Percentiles rank a stretch among this genome's conserved stretches.
phyloP scores from a whole-genome alignment of 257 asterid species.

The Plantago elongata region DNA sequence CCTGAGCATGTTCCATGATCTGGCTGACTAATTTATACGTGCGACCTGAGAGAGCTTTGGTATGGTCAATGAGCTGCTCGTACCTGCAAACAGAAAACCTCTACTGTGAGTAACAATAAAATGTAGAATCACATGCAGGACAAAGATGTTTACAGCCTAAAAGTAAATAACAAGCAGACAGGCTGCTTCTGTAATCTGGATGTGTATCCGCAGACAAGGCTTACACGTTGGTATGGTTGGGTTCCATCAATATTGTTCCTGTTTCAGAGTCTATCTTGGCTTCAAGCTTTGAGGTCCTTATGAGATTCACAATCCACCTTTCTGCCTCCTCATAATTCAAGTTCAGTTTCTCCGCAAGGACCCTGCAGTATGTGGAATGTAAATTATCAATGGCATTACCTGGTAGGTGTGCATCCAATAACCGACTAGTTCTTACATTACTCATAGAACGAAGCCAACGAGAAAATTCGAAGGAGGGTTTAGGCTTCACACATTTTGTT shows the following conservation, averaged over 20 bases:
- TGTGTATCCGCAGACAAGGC: conserved; percentile 14
- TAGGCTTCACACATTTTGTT: neutral
- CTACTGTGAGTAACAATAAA: neutral
- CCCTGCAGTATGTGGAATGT: conserved; percentile 35
- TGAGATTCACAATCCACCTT: conserved; percentile 89
- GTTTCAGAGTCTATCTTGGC: conserved; percentile 75
- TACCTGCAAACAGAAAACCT: conserved; percentile 42
- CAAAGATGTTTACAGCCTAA: neutral
- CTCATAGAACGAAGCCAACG: neutral
- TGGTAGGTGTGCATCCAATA: too few relatives aligned
- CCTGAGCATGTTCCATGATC: conserved; percentile 73
- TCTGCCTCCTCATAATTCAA: conserved; percentile 85
- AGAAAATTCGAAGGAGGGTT: neutral
- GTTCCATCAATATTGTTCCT: conserved; percentile 84
- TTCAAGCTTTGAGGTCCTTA: conserved; percentile 92
- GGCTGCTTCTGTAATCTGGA: neutral
- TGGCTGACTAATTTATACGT: conserved; percentile 73
- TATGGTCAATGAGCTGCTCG: conserved; percentile 94
- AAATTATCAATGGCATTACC: too few relatives aligned
- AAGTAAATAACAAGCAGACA: neutral
- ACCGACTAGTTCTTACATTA: too few relatives aligned
- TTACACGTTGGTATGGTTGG: conserved; percentile 79
- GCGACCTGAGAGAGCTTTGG: conserved; percentile 81
- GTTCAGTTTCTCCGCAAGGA: conserved; percentile 92
- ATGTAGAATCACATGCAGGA: neutral